phyloP scores from a whole-genome alignment of 331 rosid genomes.

The Acacia concinna region DNA sequence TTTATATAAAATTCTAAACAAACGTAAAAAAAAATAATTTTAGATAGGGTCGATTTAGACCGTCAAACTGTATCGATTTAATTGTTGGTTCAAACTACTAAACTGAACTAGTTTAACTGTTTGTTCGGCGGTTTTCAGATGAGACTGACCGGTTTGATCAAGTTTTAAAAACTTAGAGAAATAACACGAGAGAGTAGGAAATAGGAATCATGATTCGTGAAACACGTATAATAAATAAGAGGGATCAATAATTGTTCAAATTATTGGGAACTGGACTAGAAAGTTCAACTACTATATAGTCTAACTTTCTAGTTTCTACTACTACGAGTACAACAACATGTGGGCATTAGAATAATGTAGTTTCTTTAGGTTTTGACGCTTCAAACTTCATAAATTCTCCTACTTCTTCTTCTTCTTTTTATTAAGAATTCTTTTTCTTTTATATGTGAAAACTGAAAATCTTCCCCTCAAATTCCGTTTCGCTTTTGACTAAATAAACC shows the following conservation, averaged over 20 bases:
- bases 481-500: constrained; percentile 1
- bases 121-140: too few species aligned
- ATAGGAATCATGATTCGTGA: background rate
- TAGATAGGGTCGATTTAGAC: too few species aligned
- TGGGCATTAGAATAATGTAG: background rate
- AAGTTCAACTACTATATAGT: background rate
- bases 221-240: background rate
- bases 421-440: background rate
- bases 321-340: background rate
- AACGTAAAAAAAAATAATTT: too few species aligned
- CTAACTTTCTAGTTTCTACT: background rate
- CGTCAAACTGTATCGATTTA: too few species aligned
- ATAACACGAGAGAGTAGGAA: too few species aligned
- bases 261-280: constrained; percentile 6
- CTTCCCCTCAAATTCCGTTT: constrained; percentile 20
- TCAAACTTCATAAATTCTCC: background rate
- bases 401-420: background rate
- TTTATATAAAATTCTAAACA: too few species aligned
- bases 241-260: background rate
- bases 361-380: background rate
- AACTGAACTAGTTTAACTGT: too few species aligned
- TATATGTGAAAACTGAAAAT: background rate
- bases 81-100: too few species aligned
- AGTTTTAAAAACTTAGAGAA: too few species aligned
- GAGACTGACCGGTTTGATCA: too few species aligned